These are phyloP conservation scores for Apiospora aurea DNA, from an alignment of 2,329 filamentous ascomycete species.

Conservation along the genomic window DNA sequence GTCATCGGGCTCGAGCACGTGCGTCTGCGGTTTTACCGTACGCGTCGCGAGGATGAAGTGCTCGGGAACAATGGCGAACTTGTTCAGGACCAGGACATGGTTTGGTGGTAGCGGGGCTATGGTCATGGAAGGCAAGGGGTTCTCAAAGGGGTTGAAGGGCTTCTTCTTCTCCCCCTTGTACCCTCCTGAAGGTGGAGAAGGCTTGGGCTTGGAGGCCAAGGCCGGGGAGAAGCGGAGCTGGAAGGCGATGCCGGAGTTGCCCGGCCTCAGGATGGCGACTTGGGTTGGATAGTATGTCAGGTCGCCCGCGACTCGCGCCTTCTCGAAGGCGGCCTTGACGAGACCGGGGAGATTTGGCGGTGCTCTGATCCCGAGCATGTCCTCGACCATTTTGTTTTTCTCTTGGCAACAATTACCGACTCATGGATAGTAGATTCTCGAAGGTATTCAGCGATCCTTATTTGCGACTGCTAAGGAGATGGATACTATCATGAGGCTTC, in stretches of 20 bases:
- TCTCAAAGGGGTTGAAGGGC: slow-evolving; percentile 69
- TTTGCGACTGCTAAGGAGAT: background rate
- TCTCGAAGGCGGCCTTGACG: slow-evolving; percentile 56
- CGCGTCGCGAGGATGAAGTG: slow-evolving; percentile 77
- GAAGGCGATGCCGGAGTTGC: slow-evolving; percentile 59
- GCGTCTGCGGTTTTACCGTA: slow-evolving; percentile 68
- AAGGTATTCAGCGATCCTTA: background rate
- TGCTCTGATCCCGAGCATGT: slow-evolving; percentile 49
- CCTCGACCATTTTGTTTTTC: slow-evolving; percentile 10
- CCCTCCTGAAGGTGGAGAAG: slow-evolving; percentile 9
- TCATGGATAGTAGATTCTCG: background rate
- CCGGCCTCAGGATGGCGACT: slow-evolving; percentile 54
- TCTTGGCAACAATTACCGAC: background rate
- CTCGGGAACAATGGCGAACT: slow-evolving; percentile 73
- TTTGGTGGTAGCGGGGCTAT: slow-evolving; percentile 59
- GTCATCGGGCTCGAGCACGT: slow-evolving; percentile 67
- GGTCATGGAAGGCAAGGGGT: slow-evolving; percentile 61
- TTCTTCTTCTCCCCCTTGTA: slow-evolving; percentile 42
- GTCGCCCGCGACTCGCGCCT: slow-evolving; percentile 55
- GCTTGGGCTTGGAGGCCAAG: slow-evolving; percentile 71
- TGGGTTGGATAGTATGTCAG: slow-evolving; percentile 63
- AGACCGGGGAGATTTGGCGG: slow-evolving; percentile 59
- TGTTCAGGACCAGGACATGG: slow-evolving; percentile 76
- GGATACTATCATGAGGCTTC: background rate
- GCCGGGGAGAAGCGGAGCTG: slow-evolving; percentile 76